Evolutionary conservation across 306 rosid genomes (phyloP), one percentile per base, ranked within the genome.

Genomic region (Styphnolobium japonicum): DNA sequence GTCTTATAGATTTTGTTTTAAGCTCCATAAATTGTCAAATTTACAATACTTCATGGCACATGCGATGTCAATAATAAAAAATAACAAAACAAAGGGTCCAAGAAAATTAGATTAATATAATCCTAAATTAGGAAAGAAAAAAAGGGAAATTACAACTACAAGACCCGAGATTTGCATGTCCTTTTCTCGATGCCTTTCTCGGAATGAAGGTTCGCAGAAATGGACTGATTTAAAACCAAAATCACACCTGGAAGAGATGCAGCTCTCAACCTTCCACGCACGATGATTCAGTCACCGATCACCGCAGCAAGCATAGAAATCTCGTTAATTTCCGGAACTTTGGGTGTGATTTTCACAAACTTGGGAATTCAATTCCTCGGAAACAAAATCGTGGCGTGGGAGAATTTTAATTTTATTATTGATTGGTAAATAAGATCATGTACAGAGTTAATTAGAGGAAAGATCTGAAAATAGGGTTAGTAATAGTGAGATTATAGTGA

Each of bases 241-340:
- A 71, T 71, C 73, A 67, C 62, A 77, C 70, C 55, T 64, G 77
- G 12, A 73, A 52, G 42, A 31, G 52, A 42, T 55, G 69, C 58
- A 82, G 56, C 49, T 68, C 22, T 70, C 57, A 55, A 80, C 80
- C 80, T 85, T 58, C 23, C 9, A n/a, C 64, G 67, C 61, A 53
- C n/a, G 34, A 27, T 46, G 37, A 12, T 31, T 66, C 14, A 52
- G 62, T 60, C 83, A 5, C 69, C 84, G 88, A 83, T 87, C 88
- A 81, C 77, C 76, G 81, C 77, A 34, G 25, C 15, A 60, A 74
- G n/a, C 57, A 60, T 64, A 36, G 9, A 53, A 39, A 29, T 25
- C 48, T 36, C 67, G 66, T 57, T 52, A 67, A 21, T 65, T 52
- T 23, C 56, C 27, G 55, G 60, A 36, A 76, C 53, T 58, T 34